Conservation (phyloP, 2,329 filamentous ascomycete species). For the Neopestalotiopsis rosae region DNA sequence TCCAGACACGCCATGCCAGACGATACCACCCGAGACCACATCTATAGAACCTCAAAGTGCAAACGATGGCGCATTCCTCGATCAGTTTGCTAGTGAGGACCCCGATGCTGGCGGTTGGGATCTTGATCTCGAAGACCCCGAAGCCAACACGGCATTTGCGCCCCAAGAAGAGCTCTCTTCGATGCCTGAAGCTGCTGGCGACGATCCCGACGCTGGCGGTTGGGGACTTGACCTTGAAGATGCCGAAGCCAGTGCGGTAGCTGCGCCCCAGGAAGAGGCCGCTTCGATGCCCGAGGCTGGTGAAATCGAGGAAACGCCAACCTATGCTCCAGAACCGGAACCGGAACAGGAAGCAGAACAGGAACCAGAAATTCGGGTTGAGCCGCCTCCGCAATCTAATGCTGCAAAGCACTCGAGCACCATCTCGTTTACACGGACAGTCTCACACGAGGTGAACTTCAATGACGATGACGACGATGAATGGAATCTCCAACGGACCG, state of each 20-base stretch:
- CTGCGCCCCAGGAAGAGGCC: constrained; percentile 1
- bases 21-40: constrained; percentile 23
- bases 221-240: constrained; percentile 30
- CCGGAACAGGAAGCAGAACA: constrained; percentile 23
- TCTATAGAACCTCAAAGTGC: constrained; percentile 22
- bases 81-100: constrained; percentile 32
- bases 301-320: constrained; percentile 15
- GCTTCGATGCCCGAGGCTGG: constrained; percentile 19
- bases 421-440: constrained; percentile 66
- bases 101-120: constrained; percentile 31
- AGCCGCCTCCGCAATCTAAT: constrained; percentile 29
- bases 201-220: constrained; percentile 30
- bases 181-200: constrained; percentile 19
- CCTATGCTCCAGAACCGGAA: constrained; percentile 20
- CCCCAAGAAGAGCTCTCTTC: constrained; percentile 3
- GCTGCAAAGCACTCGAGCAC: constrained; percentile 62
- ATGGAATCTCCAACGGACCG: constrained; percentile 56
- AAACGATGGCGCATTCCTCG: constrained; percentile 26
- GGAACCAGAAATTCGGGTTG: constrained; percentile 22
- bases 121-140: constrained; percentile 25
- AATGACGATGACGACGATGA: constrained; percentile 63
- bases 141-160: neutral
- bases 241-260: constrained; percentile 11
- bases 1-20: constrained; percentile 22
- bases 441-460: constrained; percentile 66